Base-by-base conservation (phyloP, 2,329 filamentous ascomycete genomes). In the Samsoniella hepiali region DNA sequence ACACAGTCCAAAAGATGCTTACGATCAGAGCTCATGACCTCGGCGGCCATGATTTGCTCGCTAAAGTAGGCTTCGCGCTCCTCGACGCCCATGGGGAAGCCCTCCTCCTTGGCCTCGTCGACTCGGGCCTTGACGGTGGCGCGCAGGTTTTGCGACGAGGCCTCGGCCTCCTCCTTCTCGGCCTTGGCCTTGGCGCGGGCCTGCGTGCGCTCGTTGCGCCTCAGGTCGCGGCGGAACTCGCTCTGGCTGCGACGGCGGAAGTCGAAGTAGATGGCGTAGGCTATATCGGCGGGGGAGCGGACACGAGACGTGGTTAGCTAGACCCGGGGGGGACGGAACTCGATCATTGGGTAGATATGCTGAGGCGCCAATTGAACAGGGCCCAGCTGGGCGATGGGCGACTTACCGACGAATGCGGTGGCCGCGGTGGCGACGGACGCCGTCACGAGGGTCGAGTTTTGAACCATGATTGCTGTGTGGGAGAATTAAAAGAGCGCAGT, bases 41-140 rank as follows among this genome's bases (percentile, higher is more conserved):
- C 95, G 74, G 95, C 95, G 74, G 87, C 83, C 70, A 93, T 91
- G 68, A 99, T 93, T 79, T 97, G 92, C 75, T 92, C 88, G 87
- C 98, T 96, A 80, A 99, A 99, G 82, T 91, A 99, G 66, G 88
- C 86, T 82, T 99, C 95, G 76, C 91, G 93, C 81, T 97, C 93
- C 76, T 98, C 94, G 42, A 94, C 87, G 72, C 93, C 91, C 50
- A 84, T 83, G 56, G 95, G 95, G 84, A 96, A 97, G 63, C 94
- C 95, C 77, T 96, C 93, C 64, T 91, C 90, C 80, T 93, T 91
- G 70, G 93, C 92, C 71, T 90, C 85, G 70, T 92, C 87, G 56
- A 98, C 90, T 59, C 86, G 87, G 63, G 78, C 77, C 78, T 89
- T 89, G 79, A 99, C 91, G 70, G 83, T 81, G 76, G 91, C 84